These are phyloP conservation scores for Chlorella sp. DNA, from an alignment of 139 green algal species.

Conservation along the genomic window DNA sequence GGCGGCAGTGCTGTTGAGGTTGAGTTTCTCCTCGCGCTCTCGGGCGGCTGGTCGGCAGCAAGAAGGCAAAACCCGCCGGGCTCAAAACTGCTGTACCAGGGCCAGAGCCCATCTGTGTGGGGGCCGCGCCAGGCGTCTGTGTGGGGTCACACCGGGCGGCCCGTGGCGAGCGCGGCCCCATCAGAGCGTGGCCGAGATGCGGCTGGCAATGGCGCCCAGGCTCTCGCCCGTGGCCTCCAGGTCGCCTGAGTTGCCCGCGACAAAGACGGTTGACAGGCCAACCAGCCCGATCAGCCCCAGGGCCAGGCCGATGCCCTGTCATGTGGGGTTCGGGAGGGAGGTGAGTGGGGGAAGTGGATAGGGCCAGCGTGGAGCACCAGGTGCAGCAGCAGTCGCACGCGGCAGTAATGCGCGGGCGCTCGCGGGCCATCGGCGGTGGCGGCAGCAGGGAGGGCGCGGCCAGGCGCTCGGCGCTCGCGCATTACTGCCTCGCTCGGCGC, in stretches of 20 bases:
- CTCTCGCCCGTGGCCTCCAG: neutral
- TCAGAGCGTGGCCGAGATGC: constrained; percentile 2
- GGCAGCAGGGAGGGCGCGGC: no score
- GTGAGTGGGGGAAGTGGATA: neutral
- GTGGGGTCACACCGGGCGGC: neutral
- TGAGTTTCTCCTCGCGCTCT: neutral
- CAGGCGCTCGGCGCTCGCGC: no score
- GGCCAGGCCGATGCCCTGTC: no score
- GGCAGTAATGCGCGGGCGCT: no score
- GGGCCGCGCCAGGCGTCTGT: neutral
- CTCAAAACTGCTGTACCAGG: neutral
- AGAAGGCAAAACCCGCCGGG: no score
- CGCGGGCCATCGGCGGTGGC: no score
- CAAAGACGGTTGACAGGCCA: no score
- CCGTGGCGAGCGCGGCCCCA: neutral
- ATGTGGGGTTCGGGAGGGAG: neutral
- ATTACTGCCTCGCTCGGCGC: no score
- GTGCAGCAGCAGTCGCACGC: neutral
- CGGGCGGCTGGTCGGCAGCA: neutral
- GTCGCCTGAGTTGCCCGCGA: neutral
- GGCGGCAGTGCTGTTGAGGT: no score
- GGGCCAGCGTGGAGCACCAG: neutral
- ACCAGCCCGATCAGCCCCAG: neutral
- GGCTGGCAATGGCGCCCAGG: constrained; percentile 15
- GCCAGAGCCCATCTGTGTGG: neutral